Evolutionary conservation across 768 basidiomycete species (phyloP).

Genomic region (Cystofilobasidium macerans): DNA sequence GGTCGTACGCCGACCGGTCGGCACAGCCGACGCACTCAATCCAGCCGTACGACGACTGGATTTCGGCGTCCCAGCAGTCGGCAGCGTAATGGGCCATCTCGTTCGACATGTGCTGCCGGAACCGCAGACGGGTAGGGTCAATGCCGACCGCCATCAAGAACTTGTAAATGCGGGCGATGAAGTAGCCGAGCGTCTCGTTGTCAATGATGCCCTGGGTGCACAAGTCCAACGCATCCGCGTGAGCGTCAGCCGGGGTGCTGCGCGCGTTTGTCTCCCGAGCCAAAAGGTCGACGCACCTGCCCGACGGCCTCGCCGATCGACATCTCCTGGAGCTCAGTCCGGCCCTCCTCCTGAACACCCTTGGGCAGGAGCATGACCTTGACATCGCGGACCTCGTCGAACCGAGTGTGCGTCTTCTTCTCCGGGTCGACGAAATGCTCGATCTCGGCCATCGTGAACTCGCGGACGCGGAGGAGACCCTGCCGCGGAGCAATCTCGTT

Average conservation of each 20-base stretch:
- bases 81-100: slow-evolving; percentile 99
- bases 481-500: slow-evolving; percentile 98
- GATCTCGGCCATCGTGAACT: slow-evolving; percentile 99
- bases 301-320: slow-evolving; percentile 80
- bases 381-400: slow-evolving; percentile 65
- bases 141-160: slow-evolving; percentile 88
- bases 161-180: slow-evolving; percentile 78
- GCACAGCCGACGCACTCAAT: slow-evolving; percentile 99
- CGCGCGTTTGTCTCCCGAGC: too few relatives aligned
- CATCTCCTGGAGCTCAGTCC: slow-evolving; percentile 53
- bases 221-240: too few relatives aligned
- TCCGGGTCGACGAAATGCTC: slow-evolving; percentile 96
- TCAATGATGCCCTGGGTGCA: slow-evolving; percentile 59
- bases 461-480: slow-evolving; percentile 84
- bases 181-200: slow-evolving; percentile 96
- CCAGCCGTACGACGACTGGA: slow-evolving; percentile 84
- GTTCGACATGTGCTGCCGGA: slow-evolving; percentile 96
- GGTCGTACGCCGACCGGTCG: slow-evolving; percentile 92
- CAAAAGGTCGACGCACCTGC: slow-evolving; percentile 36
- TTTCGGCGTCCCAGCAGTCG: slow-evolving; percentile 99
- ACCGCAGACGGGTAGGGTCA: slow-evolving; percentile 66
- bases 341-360: slow-evolving; percentile 66
- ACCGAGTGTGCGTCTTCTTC: slow-evolving; percentile 78
- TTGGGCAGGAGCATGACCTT: slow-evolving; percentile 68
- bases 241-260: too few relatives aligned